These are phyloP conservation scores for Piromyces finnis DNA, from an alignment of 192 early-diverging fungal species.

Conservation along the genomic window DNA sequence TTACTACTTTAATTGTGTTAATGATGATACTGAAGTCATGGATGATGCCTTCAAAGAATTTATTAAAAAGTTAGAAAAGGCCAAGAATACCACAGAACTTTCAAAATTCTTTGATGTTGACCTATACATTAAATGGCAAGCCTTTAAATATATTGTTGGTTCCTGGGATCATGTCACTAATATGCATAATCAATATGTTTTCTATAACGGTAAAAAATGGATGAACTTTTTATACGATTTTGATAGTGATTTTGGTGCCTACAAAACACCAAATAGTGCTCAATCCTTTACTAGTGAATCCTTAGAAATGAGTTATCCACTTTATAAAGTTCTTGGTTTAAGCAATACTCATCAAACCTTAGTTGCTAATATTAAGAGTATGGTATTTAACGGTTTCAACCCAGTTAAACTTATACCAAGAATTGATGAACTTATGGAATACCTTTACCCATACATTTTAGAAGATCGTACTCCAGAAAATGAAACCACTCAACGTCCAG, in stretches of 20 bases:
- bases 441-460: neutral
- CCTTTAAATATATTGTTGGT: neutral
- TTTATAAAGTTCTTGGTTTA: neutral
- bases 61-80: neutral
- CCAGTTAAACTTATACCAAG: neutral
- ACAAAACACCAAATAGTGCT: neutral
- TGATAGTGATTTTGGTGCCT: neutral
- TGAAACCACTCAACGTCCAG: neutral
- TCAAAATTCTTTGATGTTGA: neutral
- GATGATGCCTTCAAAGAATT: too few relatives aligned
- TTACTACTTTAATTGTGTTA: neutral
- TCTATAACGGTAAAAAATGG: neutral
- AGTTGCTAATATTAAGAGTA: neutral
- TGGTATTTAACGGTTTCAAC: neutral
- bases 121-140: neutral
- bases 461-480: neutral
- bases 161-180: neutral
- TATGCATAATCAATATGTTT: neutral
- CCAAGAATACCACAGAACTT: neutral
- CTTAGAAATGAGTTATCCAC: neutral
- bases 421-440: neutral
- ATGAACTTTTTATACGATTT: neutral
- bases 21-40: neutral
- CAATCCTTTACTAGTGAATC: neutral
- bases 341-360: neutral